Evolutionary conservation across 208 protist species (phyloP), one percentile per base, ranked within the genome.

Genomic region (Trypanosoma scelopori): DNA sequence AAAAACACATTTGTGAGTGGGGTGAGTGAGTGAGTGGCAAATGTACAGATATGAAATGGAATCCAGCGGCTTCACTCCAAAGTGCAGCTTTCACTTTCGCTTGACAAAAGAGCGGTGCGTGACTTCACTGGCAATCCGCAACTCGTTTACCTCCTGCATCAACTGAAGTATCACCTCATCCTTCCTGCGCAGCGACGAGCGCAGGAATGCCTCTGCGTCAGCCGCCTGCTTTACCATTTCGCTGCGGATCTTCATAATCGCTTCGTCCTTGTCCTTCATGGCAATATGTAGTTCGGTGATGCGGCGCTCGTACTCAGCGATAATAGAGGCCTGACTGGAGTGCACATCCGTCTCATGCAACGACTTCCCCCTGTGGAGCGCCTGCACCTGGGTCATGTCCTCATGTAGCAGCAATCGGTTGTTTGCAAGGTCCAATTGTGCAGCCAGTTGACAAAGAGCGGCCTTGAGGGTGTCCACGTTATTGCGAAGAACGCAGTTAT

Each of bases 381-480:
- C 13, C 3, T 23, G n/a, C 32, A 30, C 12, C 22, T 48, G 22
- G 1, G 35, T 25, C 45, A 37, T 48, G 7, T 51, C 57, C 32
- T 49, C 30, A 63, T 71, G 37, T 28, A 79, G 42, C 25, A 45
- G 12, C 3, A 72, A 6, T 23, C 22, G 37, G 25, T 65, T 66
- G 23, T 84, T 42, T 13, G 62, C 64, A 30, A 73, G 23, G 37
- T 78, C 55, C 11, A 80, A 64, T 51, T 78, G 47, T 0, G 41
- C 52, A 4, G 72, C 61, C n/a, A 82, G 58, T 20, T 75, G 62
- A 18, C 69, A 20, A 0, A 43, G 45, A 2, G 78, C 51, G 42
- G 69, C 55, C 39, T 80, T 79, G 27, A 84, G 60, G 23, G 62
- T 69, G n/a, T 79, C 64, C 37, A 82, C 61, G 46, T 82, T 85